Percentiles rank a stretch among this genome's conserved stretches.
These are phyloP conservation scores for Vaccinium myrtillus DNA, from an alignment of 148 eudicot species.

Conservation along the genomic window DNA sequence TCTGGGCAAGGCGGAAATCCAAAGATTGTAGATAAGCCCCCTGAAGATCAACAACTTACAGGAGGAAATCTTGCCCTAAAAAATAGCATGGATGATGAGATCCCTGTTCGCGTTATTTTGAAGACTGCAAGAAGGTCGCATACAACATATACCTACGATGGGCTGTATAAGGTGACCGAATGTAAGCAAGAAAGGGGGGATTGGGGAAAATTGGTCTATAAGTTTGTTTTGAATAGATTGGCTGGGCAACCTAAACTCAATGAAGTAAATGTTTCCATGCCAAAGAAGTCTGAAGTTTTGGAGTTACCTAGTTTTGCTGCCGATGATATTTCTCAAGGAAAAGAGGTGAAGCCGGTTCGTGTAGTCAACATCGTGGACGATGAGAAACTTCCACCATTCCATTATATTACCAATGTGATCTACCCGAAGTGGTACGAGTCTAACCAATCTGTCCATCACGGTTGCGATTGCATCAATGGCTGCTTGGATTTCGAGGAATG, in stretches of 20 bases:
- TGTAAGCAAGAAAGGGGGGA: constrained; percentile 27
- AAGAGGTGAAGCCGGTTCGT: constrained; percentile 29
- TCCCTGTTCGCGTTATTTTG: constrained; percentile 52
- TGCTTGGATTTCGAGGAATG: constrained; percentile 31
- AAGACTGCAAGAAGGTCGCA: not conserved
- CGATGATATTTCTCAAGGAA: constrained; percentile 34
- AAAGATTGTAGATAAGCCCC: constrained; percentile 2
- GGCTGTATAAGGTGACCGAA: constrained; percentile 41
- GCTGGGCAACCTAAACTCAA: constrained; percentile 32
- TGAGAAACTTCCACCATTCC: constrained; percentile 22
- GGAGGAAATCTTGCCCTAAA: constrained; percentile 52
- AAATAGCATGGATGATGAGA: constrained; percentile 40
- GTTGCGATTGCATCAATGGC: constrained; percentile 37
- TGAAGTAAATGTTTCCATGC: not conserved
- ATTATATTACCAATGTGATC: constrained; percentile 25
- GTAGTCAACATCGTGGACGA: constrained; percentile 25
- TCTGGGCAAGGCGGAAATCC: constrained; percentile 54
- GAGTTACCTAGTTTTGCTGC: not conserved
- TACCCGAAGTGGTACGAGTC: constrained; percentile 22
- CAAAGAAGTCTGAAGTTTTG: not conserved
- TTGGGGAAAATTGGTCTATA: constrained; percentile 39
- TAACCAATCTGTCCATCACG: not conserved
- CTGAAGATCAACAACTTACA: constrained; percentile 48
- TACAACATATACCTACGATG: constrained; percentile 56
- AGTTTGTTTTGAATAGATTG: constrained; percentile 37